phyloP scores from a whole-genome alignment of 148 eudicot genomes.

The Salicornia ramosissima region DNA sequence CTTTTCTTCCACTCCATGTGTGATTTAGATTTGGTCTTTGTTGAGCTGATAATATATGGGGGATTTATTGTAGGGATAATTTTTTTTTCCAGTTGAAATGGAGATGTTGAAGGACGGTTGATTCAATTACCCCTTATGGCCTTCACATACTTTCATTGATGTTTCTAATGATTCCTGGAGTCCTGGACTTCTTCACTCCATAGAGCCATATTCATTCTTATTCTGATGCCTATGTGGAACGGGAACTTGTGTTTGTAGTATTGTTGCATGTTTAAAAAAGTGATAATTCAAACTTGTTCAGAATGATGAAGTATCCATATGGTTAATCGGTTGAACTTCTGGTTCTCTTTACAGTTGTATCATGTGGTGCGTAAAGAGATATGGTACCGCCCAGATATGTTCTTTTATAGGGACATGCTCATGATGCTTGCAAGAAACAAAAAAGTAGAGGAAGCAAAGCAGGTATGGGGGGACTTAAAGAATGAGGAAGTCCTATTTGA shows the following conservation, averaged over 20 bases:
- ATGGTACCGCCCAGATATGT: conserved; percentile 99
- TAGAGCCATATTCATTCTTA: background rate
- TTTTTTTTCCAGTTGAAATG: background rate
- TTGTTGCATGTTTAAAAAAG: too few relatives aligned
- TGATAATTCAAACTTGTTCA: too few relatives aligned
- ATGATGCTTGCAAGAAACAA: conserved; percentile 91
- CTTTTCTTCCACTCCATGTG: too few relatives aligned
- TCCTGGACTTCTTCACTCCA: background rate
- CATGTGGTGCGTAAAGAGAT: conserved; percentile 87
- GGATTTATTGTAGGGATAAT: too few relatives aligned
- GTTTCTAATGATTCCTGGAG: background rate
- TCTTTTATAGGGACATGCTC: conserved; percentile 93
- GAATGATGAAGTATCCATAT: too few relatives aligned
- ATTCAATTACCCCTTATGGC: background rate
- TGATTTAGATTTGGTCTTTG: too few relatives aligned
- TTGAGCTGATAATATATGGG: too few relatives aligned
- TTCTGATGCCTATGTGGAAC: background rate
- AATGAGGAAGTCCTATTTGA: conserved; percentile 72
- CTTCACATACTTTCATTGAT: background rate
- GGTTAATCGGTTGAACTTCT: too few relatives aligned
- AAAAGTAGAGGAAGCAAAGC: conserved; percentile 59
- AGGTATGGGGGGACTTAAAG: conserved; percentile 75
- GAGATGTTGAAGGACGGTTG: background rate
- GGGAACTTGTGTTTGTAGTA: too few relatives aligned
- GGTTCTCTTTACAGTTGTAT: conserved; percentile 52